Evolutionary conservation across 2,329 filamentous ascomycete species (phyloP), one percentile per base, ranked within the genome.

Genomic region (Nemania sp.): DNA sequence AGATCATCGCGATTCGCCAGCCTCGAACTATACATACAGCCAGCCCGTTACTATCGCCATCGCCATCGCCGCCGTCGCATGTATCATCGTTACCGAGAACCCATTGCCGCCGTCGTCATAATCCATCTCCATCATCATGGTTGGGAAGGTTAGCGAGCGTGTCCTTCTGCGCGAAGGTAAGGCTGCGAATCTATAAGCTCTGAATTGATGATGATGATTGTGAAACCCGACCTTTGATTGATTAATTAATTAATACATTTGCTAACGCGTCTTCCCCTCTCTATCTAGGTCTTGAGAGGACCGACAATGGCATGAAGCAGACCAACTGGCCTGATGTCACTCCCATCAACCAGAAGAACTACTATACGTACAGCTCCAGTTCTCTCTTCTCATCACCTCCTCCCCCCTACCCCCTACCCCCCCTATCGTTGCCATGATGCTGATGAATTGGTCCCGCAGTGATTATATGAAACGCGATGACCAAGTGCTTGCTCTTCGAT

Each of bases 311-410:
- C 82, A 95, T 99, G 91, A 96, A 94, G 78, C 89, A 96, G 78
- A 93, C 94, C 55, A 97, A 88, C 79, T 99, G 96, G 95, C 95
- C 96, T 10, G 92, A 96, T 77, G 90, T 97, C 66, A 87, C 89
- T 51, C 93, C 96, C 76, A 99, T 99, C 82, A 99, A 99, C 79
- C 96, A 99, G 81, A 99, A 99, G 84, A 99, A 99, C 81, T 99
- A 99, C 81, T 98, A 98, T 80, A 97, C 94, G 93, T 96, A 86
- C 59, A 3, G 24, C 29, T 22, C 20, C 27, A n/a, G n/a, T n/a
- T n/a, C 20, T n/a, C 51, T 5, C 24, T 26, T 35, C 22, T n/a
- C 20, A 18, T n/a, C 35, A 6, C n/a, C 18, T n/a, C 29, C 26
- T 18, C 22, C 18, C 49, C 45, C 22, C 29, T 2, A 11, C n/a